These are phyloP conservation scores for Spirogloea muscicola DNA, from an alignment of 139 green algal species.

Conservation along the genomic window DNA sequence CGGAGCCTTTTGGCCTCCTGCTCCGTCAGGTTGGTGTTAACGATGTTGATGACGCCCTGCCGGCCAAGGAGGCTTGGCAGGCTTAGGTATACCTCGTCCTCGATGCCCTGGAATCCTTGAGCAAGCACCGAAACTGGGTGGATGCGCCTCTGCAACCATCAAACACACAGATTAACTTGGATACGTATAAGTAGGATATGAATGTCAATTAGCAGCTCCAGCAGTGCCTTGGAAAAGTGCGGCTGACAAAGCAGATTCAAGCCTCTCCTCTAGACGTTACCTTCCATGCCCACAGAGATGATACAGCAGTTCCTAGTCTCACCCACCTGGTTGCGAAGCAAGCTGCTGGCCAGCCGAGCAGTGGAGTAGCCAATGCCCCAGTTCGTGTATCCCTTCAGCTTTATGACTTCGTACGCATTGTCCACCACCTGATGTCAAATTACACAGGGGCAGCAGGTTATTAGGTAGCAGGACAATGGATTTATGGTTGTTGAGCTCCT, in stretches of 20 bases:
- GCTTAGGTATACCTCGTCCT: conserved; percentile 31
- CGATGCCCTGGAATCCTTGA: conserved; percentile 31
- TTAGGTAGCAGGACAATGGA: too few relatives aligned
- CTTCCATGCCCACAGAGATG: neutral
- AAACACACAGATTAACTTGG: neutral
- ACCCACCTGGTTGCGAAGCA: conserved; percentile 19
- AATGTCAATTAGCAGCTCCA: neutral
- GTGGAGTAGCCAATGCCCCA: conserved; percentile 37
- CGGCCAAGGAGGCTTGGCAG: conserved; percentile 12
- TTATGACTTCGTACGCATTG: conserved; percentile 26
- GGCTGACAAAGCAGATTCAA: neutral
- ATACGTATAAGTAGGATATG: neutral
- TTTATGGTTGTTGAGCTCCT: too few relatives aligned
- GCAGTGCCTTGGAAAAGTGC: neutral
- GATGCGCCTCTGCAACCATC: neutral
- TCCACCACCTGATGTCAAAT: conserved; percentile 27
- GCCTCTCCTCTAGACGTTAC: neutral
- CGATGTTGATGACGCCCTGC: conserved; percentile 7
- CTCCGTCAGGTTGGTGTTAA: conserved; percentile 13
- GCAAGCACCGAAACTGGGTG: conserved; percentile 25
- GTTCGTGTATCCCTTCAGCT: conserved; percentile 30
- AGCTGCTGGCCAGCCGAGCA: neutral
- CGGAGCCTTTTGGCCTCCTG: neutral
- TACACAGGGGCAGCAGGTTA: too few relatives aligned
- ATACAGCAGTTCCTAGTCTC: neutral